phyloP scores from a whole-genome alignment of 352 stramenopile genomes.

The Phytophthora litchii region DNA sequence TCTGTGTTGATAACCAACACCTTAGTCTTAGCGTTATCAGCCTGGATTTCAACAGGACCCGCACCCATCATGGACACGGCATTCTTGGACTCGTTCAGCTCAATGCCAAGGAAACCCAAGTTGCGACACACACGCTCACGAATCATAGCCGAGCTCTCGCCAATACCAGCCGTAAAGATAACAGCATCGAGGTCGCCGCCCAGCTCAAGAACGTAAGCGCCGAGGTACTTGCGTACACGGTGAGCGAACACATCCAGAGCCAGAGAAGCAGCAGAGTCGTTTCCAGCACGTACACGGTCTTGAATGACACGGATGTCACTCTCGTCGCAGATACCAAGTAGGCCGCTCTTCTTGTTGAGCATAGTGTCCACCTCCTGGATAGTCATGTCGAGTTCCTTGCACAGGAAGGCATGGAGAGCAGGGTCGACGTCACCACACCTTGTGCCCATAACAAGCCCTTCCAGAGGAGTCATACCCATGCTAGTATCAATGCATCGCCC shows the following conservation, averaged over 20 bases:
- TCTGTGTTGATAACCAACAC: conserved; percentile 90
- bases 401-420: conserved; percentile 79
- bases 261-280: conserved; percentile 64
- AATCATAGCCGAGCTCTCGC: conserved; percentile 85
- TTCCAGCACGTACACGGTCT: conserved; percentile 51
- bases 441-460: conserved; percentile 91
- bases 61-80: conserved; percentile 60
- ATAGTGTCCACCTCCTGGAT: conserved; percentile 82
- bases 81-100: conserved; percentile 80
- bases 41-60: conserved; percentile 68
- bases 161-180: conserved; percentile 91
- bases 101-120: conserved; percentile 71
- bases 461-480: conserved; percentile 91
- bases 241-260: conserved; percentile 88
- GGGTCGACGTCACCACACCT: conserved; percentile 88
- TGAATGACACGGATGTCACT: conserved; percentile 87
- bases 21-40: conserved; percentile 51
- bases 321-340: conserved; percentile 82
- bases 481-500: conserved; percentile 88
- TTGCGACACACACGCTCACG: conserved; percentile 69
- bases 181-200: conserved; percentile 76
- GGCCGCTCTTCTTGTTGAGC: conserved; percentile 91
- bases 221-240: conserved; percentile 89
- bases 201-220: conserved; percentile 79
- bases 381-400: conserved; percentile 68